Base-by-base conservation (phyloP, 2,329 filamentous ascomycete genomes). In the Nigrospora oryzae region DNA sequence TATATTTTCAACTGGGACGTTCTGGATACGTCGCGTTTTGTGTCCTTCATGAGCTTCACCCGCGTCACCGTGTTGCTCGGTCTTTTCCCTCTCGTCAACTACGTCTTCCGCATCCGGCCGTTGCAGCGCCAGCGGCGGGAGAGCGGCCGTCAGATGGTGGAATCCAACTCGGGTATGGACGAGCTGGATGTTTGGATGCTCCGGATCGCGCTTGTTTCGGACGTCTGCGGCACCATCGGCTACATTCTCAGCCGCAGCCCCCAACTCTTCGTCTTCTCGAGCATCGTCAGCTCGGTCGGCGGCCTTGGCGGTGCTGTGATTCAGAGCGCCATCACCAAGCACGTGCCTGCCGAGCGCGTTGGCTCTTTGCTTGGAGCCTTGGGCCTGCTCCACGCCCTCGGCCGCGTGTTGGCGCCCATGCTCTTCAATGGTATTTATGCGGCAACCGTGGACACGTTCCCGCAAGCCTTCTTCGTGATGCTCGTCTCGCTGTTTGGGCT, bases 281-380 rank as follows among this genome's bases (percentile, higher is more conserved):
- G 88, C 40, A 70, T 87, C 38, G 55, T 90, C 15, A 84, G 88
- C 2, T 76, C 88, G 0, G 67, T 94, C 35, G 91, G 91, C 19
- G 90, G 90, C 1, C 82, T 97, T 38, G 90, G 85, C 0, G 84
- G 84, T 33, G 90, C 93, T 1, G 93, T 87, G 0, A 73, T 95
- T 41, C 89, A 95, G 58, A 84, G 86, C 2, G 78, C 85, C 1
- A 69, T 96, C 42, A 96, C 89, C 16, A 97, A 96, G 61, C 93
- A 97, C 62, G 84, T 97, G 0, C 88, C 90, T 0, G 73, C 81
- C 1, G 86, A 93, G 51, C 78, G 79, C 39, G 84, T 93, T 0
- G 93, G 93, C 0, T 83, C 93, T 61, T 70, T 97, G n/a, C 75
- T 98, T 0, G 93, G 93, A 17, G 90, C 89, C 2, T 84, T 84